Base-by-base conservation (phyloP, 2,329 filamentous ascomycete species). In the Capronia coronata region DNA sequence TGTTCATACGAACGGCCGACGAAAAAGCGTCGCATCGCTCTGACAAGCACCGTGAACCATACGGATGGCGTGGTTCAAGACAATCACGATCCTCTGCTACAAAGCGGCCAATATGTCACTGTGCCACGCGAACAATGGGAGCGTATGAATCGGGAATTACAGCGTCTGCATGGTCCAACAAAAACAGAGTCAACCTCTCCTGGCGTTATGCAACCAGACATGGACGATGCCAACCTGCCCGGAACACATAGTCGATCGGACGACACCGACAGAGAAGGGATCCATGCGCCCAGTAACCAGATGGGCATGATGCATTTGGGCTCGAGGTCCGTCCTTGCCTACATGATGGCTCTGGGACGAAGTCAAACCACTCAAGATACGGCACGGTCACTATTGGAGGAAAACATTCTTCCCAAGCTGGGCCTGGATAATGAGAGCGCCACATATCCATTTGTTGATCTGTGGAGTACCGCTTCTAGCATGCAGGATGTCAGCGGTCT, bases 401-500 rank as follows among this genome's bases (percentile, higher is more conserved):
- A 78, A 57, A 79, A 76, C 40, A 79, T 83, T 56, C 64, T 83
- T 18, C 79, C 79, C 0, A 76, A 82, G 47, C 72, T 83, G 49
- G 79, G 79, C 2, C 68, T 83, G 27, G 79, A 82, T 60, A 82
- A 83, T 57, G 79, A 82, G 59, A 78, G 75, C 30, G 78, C 78
- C 2, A 82, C 79, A 7, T 83, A 83, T 60, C 79, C 79, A 5
- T 83, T 83, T 58, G 77, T 83, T 22, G 79, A 82, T 59, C 65
- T 83, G 2, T 83, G 79, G 78, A 80, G 79, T 4, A 77, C 77
- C 1, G 77, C 81, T 49, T 78, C 75, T 43, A 79, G 76, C 1
- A 69, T 77, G 4, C 72, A 76, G 52, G 75, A 79, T 59, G 72
- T 79, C 3, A 74, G 70, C 49, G 77, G 80, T 45, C 70, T 83